These are phyloP conservation scores for Citrus medica DNA, from an alignment of 345 rosid species.

Conservation along the genomic window DNA sequence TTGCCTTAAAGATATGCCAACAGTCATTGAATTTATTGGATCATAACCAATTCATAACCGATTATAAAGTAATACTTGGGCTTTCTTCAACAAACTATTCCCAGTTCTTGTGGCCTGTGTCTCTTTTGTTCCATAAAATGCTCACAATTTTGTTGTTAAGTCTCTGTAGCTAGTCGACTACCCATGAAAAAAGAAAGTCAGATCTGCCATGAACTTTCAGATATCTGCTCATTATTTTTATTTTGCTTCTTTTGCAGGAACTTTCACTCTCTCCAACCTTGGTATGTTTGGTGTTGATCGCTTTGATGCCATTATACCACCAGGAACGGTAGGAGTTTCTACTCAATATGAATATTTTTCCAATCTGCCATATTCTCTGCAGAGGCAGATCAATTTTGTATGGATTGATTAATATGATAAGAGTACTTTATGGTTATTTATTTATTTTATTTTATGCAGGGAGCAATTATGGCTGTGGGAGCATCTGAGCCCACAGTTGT, in stretches of 20 bases:
- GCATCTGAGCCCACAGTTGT: constrained; percentile 83
- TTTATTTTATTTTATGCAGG: constrained; percentile 39
- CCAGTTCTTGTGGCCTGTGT: not conserved
- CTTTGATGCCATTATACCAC: constrained; percentile 94
- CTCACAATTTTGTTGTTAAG: not conserved
- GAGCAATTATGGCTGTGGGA: constrained; percentile 98
- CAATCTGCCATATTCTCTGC: constrained; percentile 4
- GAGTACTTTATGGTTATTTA: not conserved
- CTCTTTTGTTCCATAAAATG: not conserved
- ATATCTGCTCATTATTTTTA: not conserved
- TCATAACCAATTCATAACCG: not conserved
- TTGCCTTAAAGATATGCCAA: not conserved
- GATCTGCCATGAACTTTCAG: not conserved
- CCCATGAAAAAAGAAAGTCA: not conserved
- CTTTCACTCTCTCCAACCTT: constrained; percentile 94
- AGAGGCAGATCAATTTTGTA: not conserved
- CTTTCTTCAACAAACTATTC: not conserved
- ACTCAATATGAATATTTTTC: not conserved
- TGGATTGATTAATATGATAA: not conserved
- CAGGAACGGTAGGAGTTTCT: constrained; percentile 75
- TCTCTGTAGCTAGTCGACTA: not conserved
- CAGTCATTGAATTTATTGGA: not conserved
- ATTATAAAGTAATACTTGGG: not conserved
- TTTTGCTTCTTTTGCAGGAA: constrained; percentile 47
- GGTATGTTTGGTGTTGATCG: constrained; percentile 99